Percentiles rank a stretch among this genome's conserved stretches.
phyloP scores from a whole-genome alignment of 495 filamentous ascomycete species.

The Xylaria cubensis region DNA sequence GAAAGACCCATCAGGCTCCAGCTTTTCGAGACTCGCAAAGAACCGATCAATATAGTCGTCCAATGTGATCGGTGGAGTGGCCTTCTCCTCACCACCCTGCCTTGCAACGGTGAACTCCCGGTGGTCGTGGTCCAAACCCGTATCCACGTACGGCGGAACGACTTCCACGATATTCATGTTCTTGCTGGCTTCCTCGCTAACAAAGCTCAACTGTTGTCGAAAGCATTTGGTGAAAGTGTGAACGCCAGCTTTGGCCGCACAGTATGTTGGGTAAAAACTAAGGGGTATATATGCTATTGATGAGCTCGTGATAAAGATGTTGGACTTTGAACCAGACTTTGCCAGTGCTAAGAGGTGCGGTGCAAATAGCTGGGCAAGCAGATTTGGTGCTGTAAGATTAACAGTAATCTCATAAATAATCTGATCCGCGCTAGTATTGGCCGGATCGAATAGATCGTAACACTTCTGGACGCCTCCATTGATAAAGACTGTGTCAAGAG shows the following conservation, averaged over 20 bases:
- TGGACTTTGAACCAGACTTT: conserved; percentile 23
- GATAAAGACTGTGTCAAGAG: conserved; percentile 46
- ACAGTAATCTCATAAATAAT: not conserved
- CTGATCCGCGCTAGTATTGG: conserved; percentile 28
- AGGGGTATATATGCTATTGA: conserved; percentile 43
- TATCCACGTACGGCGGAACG: not conserved
- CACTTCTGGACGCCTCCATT: conserved; percentile 41
- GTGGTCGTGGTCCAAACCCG: conserved; percentile 37
- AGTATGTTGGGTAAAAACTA: conserved; percentile 47
- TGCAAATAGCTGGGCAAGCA: not conserved
- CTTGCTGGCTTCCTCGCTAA: conserved; percentile 39
- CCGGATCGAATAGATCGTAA: conserved; percentile 36
- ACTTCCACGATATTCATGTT: conserved; percentile 1
- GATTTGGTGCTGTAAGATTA: conserved; percentile 1
- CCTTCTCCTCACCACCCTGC: conserved; percentile 38
- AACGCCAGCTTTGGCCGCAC: conserved; percentile 43
- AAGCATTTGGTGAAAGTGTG: conserved; percentile 36
- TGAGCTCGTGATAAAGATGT: conserved; percentile 42
- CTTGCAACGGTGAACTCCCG: conserved; percentile 31
- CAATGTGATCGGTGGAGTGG: conserved; percentile 35
- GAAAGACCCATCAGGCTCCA: conserved; percentile 22
- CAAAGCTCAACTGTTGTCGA: conserved; percentile 37
- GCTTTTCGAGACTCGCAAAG: conserved; percentile 33
- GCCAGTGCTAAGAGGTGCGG: conserved; percentile 2
- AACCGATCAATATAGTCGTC: conserved; percentile 38